Conservation (phyloP, 106 monocot species). For the Vanilla planifolia region DNA sequence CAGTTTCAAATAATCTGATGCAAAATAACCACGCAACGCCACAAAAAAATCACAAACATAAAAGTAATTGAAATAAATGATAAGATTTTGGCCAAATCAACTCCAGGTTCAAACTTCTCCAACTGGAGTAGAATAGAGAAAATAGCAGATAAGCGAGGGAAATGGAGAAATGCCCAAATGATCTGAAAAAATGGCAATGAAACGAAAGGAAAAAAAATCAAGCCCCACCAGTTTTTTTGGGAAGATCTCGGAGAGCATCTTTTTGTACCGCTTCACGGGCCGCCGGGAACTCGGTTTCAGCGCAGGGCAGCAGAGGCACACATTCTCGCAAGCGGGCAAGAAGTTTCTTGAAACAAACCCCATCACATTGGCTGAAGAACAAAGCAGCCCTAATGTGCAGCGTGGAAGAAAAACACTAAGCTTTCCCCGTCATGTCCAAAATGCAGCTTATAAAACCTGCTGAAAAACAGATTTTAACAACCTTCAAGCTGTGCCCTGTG, state of each 20-base stretch:
- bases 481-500: too few relatives aligned
- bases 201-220: not conserved
- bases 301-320: constrained; percentile 96
- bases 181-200: not conserved
- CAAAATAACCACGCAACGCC: not conserved
- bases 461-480: too few relatives aligned
- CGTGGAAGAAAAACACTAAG: not conserved
- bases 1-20: not conserved
- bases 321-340: constrained; percentile 77
- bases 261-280: constrained; percentile 95
- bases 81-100: not conserved
- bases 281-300: constrained; percentile 80
- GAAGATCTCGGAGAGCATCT: constrained; percentile 79
- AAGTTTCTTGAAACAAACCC: constrained; percentile 82
- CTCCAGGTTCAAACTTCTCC: not conserved
- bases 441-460: not conserved
- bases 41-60: not conserved
- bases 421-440: not conserved
- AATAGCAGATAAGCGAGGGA: not conserved
- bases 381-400: not conserved
- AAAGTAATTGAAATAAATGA: not conserved
- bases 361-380: constrained; percentile 25
- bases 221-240: constrained; percentile 56
- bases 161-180: not conserved
- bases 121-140: not conserved